Evolutionary conservation across 2,329 filamentous ascomycete genomes (phyloP).

Genomic region (Aureobasidium leucospermi): DNA sequence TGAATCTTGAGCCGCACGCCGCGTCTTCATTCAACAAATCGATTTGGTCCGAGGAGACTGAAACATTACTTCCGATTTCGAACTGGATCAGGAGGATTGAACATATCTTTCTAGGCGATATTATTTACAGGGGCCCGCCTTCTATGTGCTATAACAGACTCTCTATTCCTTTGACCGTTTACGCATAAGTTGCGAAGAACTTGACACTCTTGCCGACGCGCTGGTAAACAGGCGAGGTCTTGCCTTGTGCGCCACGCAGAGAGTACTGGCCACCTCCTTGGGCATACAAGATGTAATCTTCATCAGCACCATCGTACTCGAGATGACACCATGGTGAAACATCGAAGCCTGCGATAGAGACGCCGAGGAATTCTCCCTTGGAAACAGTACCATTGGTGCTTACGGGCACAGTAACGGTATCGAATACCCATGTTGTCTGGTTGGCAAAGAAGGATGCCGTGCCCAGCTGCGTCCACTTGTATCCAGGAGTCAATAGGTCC

Average conservation of each 20-base stretch:
- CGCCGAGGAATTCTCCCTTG: conserved; percentile 18
- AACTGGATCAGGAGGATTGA: not conserved
- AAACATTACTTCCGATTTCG: no score
- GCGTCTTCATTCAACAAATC: not conserved
- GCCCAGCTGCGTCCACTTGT: conserved; percentile 19
- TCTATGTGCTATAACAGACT: not conserved
- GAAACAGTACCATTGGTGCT: conserved; percentile 20
- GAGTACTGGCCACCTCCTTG: conserved; percentile 19
- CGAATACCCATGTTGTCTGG: conserved; percentile 17
- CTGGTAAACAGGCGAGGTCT: not conserved
- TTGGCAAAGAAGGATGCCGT: conserved; percentile 16
- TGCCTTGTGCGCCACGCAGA: conserved; percentile 17
- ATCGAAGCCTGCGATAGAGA: conserved; percentile 18
- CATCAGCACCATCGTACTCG: conserved; percentile 15
- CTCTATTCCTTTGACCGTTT: not conserved
- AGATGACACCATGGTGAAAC: conserved; percentile 21
- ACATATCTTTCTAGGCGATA: not conserved
- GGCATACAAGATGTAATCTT: conserved; percentile 16
- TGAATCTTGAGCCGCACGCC: not conserved
- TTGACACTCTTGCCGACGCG: conserved; percentile 11
- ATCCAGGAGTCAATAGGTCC: conserved; percentile 19
- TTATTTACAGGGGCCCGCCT: not conserved
- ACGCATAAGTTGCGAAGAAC: conserved; percentile 18
- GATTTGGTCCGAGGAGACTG: no score
- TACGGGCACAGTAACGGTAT: conserved; percentile 16